Evolutionary conservation across 306 rosid species (phyloP), one percentile per base, ranked within the genome.

Genomic region (Trifolium fragiferum): DNA sequence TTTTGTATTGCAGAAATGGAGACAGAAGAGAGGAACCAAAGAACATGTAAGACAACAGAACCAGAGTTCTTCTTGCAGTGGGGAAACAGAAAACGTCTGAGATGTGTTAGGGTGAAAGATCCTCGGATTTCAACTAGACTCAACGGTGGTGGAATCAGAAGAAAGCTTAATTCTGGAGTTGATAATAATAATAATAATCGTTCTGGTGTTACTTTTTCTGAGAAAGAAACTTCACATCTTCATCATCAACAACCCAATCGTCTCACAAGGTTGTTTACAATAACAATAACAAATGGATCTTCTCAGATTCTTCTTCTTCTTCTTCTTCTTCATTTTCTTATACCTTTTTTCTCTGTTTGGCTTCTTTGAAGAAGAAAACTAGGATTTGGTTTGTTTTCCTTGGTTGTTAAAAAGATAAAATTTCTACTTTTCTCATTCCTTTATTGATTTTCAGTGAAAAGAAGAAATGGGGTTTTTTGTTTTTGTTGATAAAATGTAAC

Each of bases 41-140:
- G 86, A 47, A 82, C 73, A 1, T 85, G 77, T 60, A 87, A 83
- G 43, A 66, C 75, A 27, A 74, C 82, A 13, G 93, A 90, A 75
- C 87, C 90, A 35, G 93, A 86, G 53, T 81, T 90, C 59, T 88
- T 90, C 88, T 81, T 90, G 75, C 92, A 88, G 93, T 88, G 96
- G 96, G 96, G 89, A 18, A 87, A 84, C 79, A 82, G 82, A 8
- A 88, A 87, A 82, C 68, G 92, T 3, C 70, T 88, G 35, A 81
- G 93, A 78, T 90, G 96, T 27, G 90, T 87, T 68, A 83, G 96
- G 82, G 93, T 88, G 66, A 90, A 88, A 66, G 90, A 86, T 86
- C 86, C 93, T 27, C 78, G 88, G 79, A 83, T 88, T 81, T 86
- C 96, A 6, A 23, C 86, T 11, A 81, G 91, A 19, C 69, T 86